Evolutionary conservation across 768 basidiomycete species (phyloP), one percentile per base, ranked within the genome.

Genomic region (Leccinum pellstonianum): DNA sequence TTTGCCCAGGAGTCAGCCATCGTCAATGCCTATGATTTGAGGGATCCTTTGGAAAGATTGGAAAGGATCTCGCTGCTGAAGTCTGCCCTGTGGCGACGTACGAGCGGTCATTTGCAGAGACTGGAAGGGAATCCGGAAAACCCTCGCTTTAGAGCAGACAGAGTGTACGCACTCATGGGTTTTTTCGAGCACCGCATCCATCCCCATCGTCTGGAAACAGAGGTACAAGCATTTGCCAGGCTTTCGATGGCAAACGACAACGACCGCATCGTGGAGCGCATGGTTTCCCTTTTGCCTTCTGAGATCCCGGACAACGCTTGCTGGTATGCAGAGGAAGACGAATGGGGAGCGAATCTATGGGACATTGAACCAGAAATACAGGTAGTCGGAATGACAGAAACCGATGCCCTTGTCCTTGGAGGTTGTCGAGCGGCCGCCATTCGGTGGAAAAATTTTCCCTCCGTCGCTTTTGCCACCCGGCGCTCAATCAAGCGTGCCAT

Each of bases 111-210:
- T 6, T 15, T 57, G 1, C 21, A 56, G 23, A 27, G 2, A 12
- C 48, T 59, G 15, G 37, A 6, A 31, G 15, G 6, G 15, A n/a
- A 29, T 5, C 46, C 25, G 33, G 46, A n/a, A 1, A 35, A 25
- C 14, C 25, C 4, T 8, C 8, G 23, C 52, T 64, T 59, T 51
- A 51, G 43, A 46, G 62, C 64, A 43, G 70, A 69, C 25, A 70
- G 58, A 25, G 68, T 72, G 33, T 70, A 68, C 9, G 61, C 68
- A 10, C 61, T 73, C 1, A 68, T 68, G 71, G 63, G 64, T 3
- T 69, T 73, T 48, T 70, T 73, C 21, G 59, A 63, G 33, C 68
- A 69, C 52, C 71, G 62, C 1, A 70, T 71, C 31, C 27, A 49
- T 11, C 70, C 64, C 11, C 43, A 67, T 19, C 15, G 31, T 15